Percentiles rank a stretch among this genome's conserved stretches.
Evolutionary conservation across 257 asterid species (phyloP).

Genomic region (Euphrasia confusa): DNA sequence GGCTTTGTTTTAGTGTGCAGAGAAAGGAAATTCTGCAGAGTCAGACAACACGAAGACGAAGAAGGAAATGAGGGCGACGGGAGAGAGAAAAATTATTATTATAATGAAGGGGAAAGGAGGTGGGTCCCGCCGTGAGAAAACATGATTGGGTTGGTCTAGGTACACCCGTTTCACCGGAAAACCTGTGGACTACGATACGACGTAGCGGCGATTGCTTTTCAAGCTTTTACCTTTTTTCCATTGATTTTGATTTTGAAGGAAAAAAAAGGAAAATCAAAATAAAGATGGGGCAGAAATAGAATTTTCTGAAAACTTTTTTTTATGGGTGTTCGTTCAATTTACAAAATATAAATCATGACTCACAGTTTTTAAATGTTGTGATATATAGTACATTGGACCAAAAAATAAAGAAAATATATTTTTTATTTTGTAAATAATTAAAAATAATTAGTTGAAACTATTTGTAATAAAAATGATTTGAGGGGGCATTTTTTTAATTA

Average conservation of each 20-base stretch:
- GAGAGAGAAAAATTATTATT: constrained; percentile 21
- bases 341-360: no score
- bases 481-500: no score
- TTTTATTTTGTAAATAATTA: no score
- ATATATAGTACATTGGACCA: no score
- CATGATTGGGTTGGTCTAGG: neutral
- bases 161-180: neutral
- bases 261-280: neutral
- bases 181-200: neutral
- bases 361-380: no score
- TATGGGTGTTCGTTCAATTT: no score
- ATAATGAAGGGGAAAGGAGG: neutral
- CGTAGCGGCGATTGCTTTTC: no score
- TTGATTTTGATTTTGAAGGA: neutral
- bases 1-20: constrained; percentile 24
- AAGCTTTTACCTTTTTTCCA: neutral
- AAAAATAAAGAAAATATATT: no score
- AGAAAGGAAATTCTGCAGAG: constrained; percentile 30
- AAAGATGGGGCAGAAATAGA: neutral
- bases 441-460: no score
- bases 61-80: constrained; percentile 23
- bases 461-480: no score
- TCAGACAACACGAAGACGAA: constrained; percentile 36
- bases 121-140: neutral
- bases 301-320: neutral